Base-by-base conservation (phyloP, 805 yeast genomes). In the Saturnispora besseyi region DNA sequence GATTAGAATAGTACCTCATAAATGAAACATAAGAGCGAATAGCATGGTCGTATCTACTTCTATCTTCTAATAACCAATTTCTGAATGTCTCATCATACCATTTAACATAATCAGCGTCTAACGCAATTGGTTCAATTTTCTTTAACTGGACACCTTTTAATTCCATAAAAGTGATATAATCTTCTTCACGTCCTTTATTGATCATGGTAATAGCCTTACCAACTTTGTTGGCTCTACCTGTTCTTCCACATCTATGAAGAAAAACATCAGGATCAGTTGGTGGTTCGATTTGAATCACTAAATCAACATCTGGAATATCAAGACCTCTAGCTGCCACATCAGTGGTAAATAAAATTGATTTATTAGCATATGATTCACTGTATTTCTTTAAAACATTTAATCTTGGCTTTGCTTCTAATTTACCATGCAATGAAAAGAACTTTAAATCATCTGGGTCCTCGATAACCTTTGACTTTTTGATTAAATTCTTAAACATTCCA, bases 311-410 rank as follows among this genome's bases (percentile, higher is more conserved):
- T 0, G 96, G 95, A 29, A 93, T 83, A 69, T 93, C 99, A 22
- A 93, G 78, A 41, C 99, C 99, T 62, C 99, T 76, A 0, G 98
- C 96, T 0, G 99, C 97, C n/a, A 93, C 96, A 72, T 93, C 99
- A 0, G 99, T 93, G 2, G 99, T 89, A 66, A 93, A 70, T 24
- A 93, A 66, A 0, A 91, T 78, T 9, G 82, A 72, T 55, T 79
- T 82, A 3, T 66, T 64, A 3, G 67, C 65, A 7, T 62, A 59
- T 4, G 75, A 72, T 1, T 74, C 73, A 0, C 81, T 62, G 61
- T 91, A 93, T 32, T 65, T 68, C 10, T 73, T 72, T 41, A 91
- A 68, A 0, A 96, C 86, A 61, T 79, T 85, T 47, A 84, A 66
- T 56, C 99, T 75, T 13, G 96, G 78, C 44, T 77, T 79, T 0